These are phyloP conservation scores for Lophiotrema nucula DNA, from an alignment of 495 filamentous ascomycete genomes.

Conservation along the genomic window DNA sequence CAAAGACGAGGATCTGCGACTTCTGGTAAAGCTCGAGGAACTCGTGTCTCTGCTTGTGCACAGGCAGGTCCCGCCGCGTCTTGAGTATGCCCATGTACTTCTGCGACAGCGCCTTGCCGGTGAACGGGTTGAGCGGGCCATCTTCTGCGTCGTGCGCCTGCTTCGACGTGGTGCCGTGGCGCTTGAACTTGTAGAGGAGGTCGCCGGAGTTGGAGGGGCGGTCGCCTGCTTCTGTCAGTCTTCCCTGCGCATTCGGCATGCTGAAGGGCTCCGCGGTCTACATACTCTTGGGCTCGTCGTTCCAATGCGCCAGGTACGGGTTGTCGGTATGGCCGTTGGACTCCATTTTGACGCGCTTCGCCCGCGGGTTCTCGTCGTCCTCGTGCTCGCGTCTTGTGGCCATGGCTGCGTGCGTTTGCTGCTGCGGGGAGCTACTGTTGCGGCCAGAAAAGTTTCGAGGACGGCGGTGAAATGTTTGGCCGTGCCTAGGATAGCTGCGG, in stretches of 20 bases:
- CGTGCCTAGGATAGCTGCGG: too few relatives aligned
- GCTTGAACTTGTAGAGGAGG: slow-evolving; percentile 63
- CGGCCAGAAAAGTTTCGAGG: neutral
- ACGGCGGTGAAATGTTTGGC: neutral
- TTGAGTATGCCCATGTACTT: slow-evolving; percentile 88
- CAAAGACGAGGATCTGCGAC: slow-evolving; percentile 94
- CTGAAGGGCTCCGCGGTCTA: too few relatives aligned
- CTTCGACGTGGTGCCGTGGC: slow-evolving; percentile 77
- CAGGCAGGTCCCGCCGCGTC: slow-evolving; percentile 79
- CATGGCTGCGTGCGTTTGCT: slow-evolving; percentile 30
- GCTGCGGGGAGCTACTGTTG: neutral
- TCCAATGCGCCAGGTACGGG: slow-evolving; percentile 90
- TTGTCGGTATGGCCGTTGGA: slow-evolving; percentile 60
- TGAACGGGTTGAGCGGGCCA: slow-evolving; percentile 84
- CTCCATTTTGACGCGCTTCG: slow-evolving; percentile 50
- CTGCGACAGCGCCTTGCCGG: slow-evolving; percentile 65
- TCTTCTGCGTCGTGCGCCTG: slow-evolving; percentile 74
- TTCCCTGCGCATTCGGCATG: too few relatives aligned
- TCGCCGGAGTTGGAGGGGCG: slow-evolving; percentile 38
- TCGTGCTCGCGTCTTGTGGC: slow-evolving; percentile 37
- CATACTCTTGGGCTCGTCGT: slow-evolving; percentile 53
- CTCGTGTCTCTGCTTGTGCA: slow-evolving; percentile 87
- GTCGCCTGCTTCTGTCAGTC: too few relatives aligned
- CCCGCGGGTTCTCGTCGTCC: slow-evolving; percentile 25
- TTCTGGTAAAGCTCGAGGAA: slow-evolving; percentile 90